Evolutionary conservation across 2,329 filamentous ascomycete species (phyloP), one percentile per base, ranked within the genome.

Genomic region (Aspergillus nomiae): DNA sequence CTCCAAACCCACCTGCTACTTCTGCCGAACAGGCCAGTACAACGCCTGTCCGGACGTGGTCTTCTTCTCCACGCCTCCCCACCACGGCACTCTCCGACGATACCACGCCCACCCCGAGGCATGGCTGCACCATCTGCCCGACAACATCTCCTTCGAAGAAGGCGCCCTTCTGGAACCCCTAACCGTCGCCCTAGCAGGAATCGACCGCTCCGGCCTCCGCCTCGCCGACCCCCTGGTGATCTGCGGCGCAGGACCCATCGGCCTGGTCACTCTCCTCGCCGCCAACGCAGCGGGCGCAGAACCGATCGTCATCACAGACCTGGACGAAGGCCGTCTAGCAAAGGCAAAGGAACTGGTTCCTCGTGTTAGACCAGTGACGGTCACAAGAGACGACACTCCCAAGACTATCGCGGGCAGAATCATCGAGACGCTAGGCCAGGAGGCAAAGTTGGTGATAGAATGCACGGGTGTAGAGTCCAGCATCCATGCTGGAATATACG

Each of bases 391-490:
- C 4, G 61, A 69, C 51, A 61, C 56, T 2, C 34, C 67, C 10
- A 34, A 60, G 38, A 58, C 59, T 16, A 10, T 69, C 1, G 66
- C 62, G 0, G 53, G 34, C 12, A 46, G 64, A 10, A 67, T 69
- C 32, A 54, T 69, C 12, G 16, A 63, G 14, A 62, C 57, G n/a
- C 59, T 69, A 7, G 67, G 67, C 5, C 61, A 65, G 32, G 65
- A 69, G 61, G 67, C 65, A 26, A 67, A 67, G 59, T 46, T 69
- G 19, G 67, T 68, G 1, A 45, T 68, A n/a, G 67, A 69, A 56
- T 69, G 67, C 53, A 69, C 66, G 0, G 67, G 67, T 2, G 64
- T 68, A 26, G 67, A 69, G 54, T 65, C 64, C 26, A 69, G 65
- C 56, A 58, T 69, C 28, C 65, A 69, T 59, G 63, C 67, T 10